Evolutionary conservation across 305 asterid species (phyloP), one percentile per base, ranked within the genome.

Genomic region (Solanum hybrid): DNA sequence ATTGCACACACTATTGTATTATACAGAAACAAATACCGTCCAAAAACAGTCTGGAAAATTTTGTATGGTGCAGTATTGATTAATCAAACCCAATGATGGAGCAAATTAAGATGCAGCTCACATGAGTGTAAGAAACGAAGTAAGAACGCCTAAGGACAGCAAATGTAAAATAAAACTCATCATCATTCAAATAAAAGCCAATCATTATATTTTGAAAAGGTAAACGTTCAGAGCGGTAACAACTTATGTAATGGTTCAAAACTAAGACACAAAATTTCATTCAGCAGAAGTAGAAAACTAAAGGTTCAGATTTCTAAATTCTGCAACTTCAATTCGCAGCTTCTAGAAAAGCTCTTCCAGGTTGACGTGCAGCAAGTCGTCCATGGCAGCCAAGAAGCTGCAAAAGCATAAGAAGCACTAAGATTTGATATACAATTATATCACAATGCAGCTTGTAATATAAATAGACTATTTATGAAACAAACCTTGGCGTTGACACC

Each of bases 341-440:
- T 31, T n/a, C 88, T 35, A 92, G 37, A 86, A 92, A 90, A 4
- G 93, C 93, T 29, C 90, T 90, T 88, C 93, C 93, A 85, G 93
- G 93, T 85, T 92, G 78, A 37, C 93, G 92, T 9, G 90, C 88
- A 10, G 93, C 91, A 75, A 92, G 88, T 19, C 86, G 93, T 37
- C 93, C 93, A 85, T 92, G 93, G 86, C 92, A 92, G 31, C 93
- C 93, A 81, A 92, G 90, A 72, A 92, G 91, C 93, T 92, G 91
- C 72, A 89, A 78, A 79, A 64, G 3, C 24, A 76, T 7, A 42
- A 9, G 32, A n/a, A 9, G 81, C 14, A 72, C 38, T 2, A 32
- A 40, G 7, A 66, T 29, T 0, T 11, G 26, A 29, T 29, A 11
- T 4, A 5, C 1, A 35, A n/a, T 9, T 19, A 4, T 3, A 36